Conservation (phyloP, 129 eudicot genomes). For the Dittrichia graveolens region DNA sequence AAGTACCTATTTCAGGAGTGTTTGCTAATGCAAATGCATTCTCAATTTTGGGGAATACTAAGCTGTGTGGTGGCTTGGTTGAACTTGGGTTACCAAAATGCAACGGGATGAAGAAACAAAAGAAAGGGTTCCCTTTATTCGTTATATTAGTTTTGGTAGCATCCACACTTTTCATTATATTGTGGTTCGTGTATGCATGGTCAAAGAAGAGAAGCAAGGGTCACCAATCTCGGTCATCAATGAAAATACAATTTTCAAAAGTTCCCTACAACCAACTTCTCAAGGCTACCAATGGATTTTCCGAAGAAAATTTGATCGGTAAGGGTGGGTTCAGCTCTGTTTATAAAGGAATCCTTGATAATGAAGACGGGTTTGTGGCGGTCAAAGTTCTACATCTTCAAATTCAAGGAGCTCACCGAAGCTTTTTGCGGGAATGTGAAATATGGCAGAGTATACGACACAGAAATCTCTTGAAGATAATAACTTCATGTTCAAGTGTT, state of each 20-base stretch:
- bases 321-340: conserved; percentile 34
- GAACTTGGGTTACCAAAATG: conserved; percentile 33
- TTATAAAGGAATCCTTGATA: conserved; percentile 40
- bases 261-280: conserved; percentile 32
- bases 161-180: not conserved
- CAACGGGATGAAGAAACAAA: conserved; percentile 10
- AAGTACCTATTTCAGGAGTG: conserved; percentile 15
- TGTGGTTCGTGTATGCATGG: conserved; percentile 9
- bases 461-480: conserved; percentile 38
- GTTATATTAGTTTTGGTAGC: conserved; percentile 2
- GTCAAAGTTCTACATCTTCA: conserved; percentile 38
- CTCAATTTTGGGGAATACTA: conserved; percentile 24
- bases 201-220: conserved; percentile 12
- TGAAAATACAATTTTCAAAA: not conserved
- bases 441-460: conserved; percentile 37
- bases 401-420: conserved; percentile 24
- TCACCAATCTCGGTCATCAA: not conserved
- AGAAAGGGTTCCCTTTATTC: not conserved
- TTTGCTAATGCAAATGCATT: conserved; percentile 27
- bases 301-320: conserved; percentile 36
- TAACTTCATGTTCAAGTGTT: conserved; percentile 43
- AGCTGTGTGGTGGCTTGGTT: conserved; percentile 36
- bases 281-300: conserved; percentile 46
- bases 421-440: conserved; percentile 37
- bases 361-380: conserved; percentile 25